phyloP scores from a whole-genome alignment of 2,329 filamentous ascomycete species.

The Talaromyces sp. region DNA sequence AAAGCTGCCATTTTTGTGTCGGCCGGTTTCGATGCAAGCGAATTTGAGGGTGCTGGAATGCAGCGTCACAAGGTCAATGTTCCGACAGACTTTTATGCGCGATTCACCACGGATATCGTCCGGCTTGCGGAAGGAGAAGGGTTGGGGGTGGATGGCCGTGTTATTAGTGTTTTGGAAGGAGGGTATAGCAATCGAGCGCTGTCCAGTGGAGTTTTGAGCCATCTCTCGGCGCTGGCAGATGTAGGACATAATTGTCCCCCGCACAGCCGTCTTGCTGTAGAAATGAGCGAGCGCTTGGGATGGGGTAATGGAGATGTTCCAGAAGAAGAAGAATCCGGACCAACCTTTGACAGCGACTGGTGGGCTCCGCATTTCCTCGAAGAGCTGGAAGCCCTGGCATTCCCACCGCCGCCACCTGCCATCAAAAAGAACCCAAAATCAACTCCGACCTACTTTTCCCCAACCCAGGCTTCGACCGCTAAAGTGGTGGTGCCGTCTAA shows the following conservation, averaged over 20 bases:
- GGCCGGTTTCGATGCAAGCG: constrained; percentile 93
- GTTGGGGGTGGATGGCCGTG: constrained; percentile 70
- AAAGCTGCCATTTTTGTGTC: constrained; percentile 91
- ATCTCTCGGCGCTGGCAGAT: constrained; percentile 75
- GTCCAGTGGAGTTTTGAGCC: constrained; percentile 81
- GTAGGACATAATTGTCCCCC: constrained; percentile 23
- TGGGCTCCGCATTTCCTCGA: constrained; percentile 64
- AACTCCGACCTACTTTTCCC: constrained; percentile 72
- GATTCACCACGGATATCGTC: constrained; percentile 80
- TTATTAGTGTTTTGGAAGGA: constrained; percentile 91
- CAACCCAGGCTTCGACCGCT: constrained; percentile 80
- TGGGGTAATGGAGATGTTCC: constrained; percentile 7
- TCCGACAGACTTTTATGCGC: constrained; percentile 92
- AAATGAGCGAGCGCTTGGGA: constrained; percentile 49
- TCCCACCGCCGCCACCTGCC: constrained; percentile 46
- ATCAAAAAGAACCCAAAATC: constrained; percentile 48
- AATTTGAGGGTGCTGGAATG: constrained; percentile 90
- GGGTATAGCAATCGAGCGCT: constrained; percentile 93
- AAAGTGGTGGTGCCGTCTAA: constrained; percentile 68
- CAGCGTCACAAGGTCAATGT: constrained; percentile 94
- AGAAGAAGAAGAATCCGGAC: constrained; percentile 14
- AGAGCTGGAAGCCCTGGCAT: constrained; percentile 59
- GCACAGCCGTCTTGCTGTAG: constrained; percentile 48
- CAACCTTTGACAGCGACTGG: constrained; percentile 63
- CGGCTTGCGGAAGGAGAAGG: constrained; percentile 74